Conservation (phyloP, 331 rosid species). For the Saraca asoca region DNA sequence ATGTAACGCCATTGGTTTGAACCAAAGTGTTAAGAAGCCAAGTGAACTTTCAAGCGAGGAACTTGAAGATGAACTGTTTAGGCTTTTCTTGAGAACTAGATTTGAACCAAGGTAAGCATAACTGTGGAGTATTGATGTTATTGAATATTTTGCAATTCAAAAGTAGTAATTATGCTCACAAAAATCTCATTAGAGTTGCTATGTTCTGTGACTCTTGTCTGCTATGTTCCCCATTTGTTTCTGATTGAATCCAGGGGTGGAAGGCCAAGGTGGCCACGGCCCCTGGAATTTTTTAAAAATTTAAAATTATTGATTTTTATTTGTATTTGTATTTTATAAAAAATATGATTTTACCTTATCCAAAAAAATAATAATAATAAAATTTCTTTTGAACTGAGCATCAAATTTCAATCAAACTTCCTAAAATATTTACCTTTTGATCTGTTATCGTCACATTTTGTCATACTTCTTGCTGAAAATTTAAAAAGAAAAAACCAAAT, state of each 20-base stretch:
- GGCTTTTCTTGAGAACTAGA: slow-evolving; percentile 54
- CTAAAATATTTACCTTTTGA: too few species aligned
- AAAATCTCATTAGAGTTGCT: background rate
- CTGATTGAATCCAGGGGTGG: background rate
- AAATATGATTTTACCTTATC: too few species aligned
- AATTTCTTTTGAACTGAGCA: too few species aligned
- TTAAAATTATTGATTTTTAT: too few species aligned
- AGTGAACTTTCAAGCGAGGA: slow-evolving; percentile 36
- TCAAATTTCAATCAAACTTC: too few species aligned
- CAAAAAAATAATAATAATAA: too few species aligned
- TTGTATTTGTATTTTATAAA: too few species aligned
- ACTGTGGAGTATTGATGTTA: slow-evolving; percentile 5
- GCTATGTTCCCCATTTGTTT: background rate
- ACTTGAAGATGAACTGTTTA: slow-evolving; percentile 60
- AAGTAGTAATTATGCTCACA: slow-evolving; percentile 5
- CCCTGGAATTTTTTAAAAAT: too few species aligned
- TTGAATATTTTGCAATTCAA: slow-evolving; percentile 1
- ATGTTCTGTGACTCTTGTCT: background rate
- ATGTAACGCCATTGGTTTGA: slow-evolving; percentile 10
- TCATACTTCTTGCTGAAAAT: too few species aligned
- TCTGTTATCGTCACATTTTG: too few species aligned
- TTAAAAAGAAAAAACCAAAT: too few species aligned
- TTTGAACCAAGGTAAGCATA: slow-evolving; percentile 72
- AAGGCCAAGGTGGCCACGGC: too few species aligned
- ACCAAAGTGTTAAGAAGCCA: slow-evolving; percentile 38